phyloP scores from a whole-genome alignment of 306 rosid genomes.

The Medicago truncatula region DNA sequence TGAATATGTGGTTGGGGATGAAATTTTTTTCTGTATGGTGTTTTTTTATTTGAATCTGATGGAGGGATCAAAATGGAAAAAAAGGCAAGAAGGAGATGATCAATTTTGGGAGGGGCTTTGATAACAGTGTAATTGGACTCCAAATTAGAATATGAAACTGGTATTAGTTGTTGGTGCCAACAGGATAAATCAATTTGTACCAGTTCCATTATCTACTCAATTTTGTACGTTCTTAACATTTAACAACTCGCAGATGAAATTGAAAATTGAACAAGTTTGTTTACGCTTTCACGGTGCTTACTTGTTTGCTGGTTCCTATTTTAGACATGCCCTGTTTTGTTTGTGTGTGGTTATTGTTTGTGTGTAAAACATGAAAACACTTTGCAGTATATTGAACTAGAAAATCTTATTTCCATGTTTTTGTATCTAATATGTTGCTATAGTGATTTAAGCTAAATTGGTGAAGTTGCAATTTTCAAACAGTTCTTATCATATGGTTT shows the following conservation, averaged over 20 bases:
- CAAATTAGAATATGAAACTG: not conserved
- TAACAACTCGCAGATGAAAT: not conserved
- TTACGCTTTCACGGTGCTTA: conserved; percentile 6
- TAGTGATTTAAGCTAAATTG: conserved; percentile 8
- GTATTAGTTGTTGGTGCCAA: conserved; percentile 12
- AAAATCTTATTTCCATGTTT: conserved; percentile 4
- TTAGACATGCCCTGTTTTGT: conserved; percentile 24
- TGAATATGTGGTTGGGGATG: not conserved
- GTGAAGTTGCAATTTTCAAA: conserved; percentile 1
- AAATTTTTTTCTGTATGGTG: not conserved
- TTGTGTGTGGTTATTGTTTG: conserved; percentile 19
- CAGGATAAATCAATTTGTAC: not conserved
- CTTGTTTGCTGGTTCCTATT: conserved; percentile 29
- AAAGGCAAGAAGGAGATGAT: not conserved
- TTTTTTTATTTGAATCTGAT: conserved; percentile 6
- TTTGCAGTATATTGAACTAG: conserved; percentile 22
- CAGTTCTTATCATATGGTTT: conserved; percentile 7
- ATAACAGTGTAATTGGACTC: not conserved
- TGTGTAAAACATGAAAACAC: conserved; percentile 12
- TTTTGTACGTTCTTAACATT: not conserved
- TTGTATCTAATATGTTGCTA: conserved; percentile 1
- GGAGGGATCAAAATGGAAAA: not conserved
- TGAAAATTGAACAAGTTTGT: conserved; percentile 7
- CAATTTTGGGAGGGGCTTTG: not conserved
- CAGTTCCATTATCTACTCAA: not conserved